phyloP scores from a whole-genome alignment of 2,329 filamentous ascomycete genomes.

The Mariannaea sp. region DNA sequence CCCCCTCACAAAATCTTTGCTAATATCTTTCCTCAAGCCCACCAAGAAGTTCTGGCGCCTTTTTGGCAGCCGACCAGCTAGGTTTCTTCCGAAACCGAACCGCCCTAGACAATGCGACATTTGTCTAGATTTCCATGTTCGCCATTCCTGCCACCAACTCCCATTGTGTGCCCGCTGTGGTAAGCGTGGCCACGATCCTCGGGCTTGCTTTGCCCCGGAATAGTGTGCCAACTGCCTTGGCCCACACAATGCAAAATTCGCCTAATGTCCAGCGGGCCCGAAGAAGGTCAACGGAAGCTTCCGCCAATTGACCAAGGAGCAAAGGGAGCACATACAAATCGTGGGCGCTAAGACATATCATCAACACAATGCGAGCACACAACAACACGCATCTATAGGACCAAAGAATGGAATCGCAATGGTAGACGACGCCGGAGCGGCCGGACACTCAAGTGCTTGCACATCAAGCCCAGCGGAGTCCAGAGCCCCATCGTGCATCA shows the following conservation, averaged over 20 bases:
- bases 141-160: background rate
- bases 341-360: background rate
- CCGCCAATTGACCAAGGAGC: background rate
- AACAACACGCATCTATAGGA: background rate
- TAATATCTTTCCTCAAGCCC: constrained; percentile 20
- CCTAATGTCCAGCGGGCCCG: constrained; percentile 3
- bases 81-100: constrained; percentile 13
- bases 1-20: constrained; percentile 18
- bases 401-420: background rate
- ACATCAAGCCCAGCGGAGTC: background rate
- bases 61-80: constrained; percentile 13
- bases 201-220: constrained; percentile 9
- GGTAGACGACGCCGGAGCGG: background rate
- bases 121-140: constrained; percentile 11
- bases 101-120: constrained; percentile 8
- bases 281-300: constrained; percentile 3
- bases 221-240: constrained; percentile 6
- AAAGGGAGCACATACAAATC: background rate
- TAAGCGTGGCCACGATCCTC: constrained; percentile 9
- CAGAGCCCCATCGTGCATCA: constrained; percentile 7
- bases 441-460: background rate
- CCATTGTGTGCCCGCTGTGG: constrained; percentile 17
- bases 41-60: constrained; percentile 19
- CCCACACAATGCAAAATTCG: background rate
- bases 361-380: background rate